Percentiles rank a stretch among this genome's conserved stretches.
Evolutionary conservation across 1,284 basidiomycete genomes (phyloP).

Genomic region (Ganoderma resinaceum): DNA sequence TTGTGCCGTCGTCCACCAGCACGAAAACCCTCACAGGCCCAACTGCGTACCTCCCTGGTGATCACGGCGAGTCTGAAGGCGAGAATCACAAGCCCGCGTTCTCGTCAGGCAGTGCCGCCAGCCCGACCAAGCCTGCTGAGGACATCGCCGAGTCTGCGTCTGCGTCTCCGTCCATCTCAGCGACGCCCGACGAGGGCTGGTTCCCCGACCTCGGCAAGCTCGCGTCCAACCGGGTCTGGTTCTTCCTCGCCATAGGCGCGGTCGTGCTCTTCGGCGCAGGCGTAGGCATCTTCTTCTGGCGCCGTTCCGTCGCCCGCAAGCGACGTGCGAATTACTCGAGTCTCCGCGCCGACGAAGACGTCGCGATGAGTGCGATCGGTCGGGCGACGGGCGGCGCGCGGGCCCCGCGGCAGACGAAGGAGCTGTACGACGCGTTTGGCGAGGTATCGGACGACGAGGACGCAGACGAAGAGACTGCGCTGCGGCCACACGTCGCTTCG

Average conservation of each 20-base stretch:
- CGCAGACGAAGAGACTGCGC: slow-evolving; percentile 69
- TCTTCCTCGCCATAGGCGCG: slow-evolving; percentile 77
- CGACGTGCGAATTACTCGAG: slow-evolving; percentile 68
- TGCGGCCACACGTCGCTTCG: slow-evolving; percentile 43
- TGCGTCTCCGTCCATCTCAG: slow-evolving; percentile 46
- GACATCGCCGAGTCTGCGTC: slow-evolving; percentile 40
- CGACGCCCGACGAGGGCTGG: slow-evolving; percentile 85
- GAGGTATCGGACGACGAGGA: slow-evolving; percentile 81
- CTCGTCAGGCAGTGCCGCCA: slow-evolving; percentile 39
- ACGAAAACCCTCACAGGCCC: slow-evolving; percentile 80
- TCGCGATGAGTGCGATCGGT: slow-evolving; percentile 72
- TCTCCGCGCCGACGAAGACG: slow-evolving; percentile 71
- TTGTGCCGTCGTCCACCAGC: slow-evolving; percentile 8
- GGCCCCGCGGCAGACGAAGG: slow-evolving; percentile 67
- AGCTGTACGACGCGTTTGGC: slow-evolving; percentile 92
- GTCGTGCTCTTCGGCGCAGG: slow-evolving; percentile 77
- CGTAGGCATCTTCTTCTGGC: slow-evolving; percentile 74
- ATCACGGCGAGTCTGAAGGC: slow-evolving; percentile 79
- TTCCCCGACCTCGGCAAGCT: slow-evolving; percentile 85
- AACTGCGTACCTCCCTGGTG: slow-evolving; percentile 85
- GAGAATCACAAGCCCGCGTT: slow-evolving; percentile 75
- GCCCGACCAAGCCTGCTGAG: slow-evolving; percentile 40
- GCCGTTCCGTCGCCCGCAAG: slow-evolving; percentile 57
- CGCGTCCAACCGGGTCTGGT: slow-evolving; percentile 82
- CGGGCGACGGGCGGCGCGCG: slow-evolving; percentile 34